phyloP scores from a whole-genome alignment of 306 rosid genomes.

The Casuarina cunninghamiana region DNA sequence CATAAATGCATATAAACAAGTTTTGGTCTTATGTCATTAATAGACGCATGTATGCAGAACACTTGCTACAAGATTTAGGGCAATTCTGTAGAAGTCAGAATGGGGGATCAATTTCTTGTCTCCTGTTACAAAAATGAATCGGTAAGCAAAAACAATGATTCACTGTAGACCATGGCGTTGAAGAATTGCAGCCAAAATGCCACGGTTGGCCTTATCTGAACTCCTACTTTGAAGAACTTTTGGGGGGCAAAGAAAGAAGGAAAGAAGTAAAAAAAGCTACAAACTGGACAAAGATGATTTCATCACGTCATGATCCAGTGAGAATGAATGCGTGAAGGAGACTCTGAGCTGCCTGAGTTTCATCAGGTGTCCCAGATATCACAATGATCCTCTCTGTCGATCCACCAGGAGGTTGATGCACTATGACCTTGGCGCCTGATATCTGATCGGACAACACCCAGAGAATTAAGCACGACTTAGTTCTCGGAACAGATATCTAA shows the following conservation, averaged over 20 bases:
- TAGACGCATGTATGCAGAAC: neutral
- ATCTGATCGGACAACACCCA: constrained; percentile 45
- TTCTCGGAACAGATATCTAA: neutral
- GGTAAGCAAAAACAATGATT: neutral
- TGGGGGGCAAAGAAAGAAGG: constrained; percentile 1
- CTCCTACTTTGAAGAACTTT: constrained; percentile 31
- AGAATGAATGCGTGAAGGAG: constrained; percentile 94
- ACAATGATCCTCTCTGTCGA: constrained; percentile 66
- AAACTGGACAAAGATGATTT: neutral
- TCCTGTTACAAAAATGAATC: constrained; percentile 5
- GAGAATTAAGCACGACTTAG: neutral
- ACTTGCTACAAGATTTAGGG: neutral
- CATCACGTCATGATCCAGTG: constrained; percentile 68
- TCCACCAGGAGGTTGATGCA: constrained; percentile 77
- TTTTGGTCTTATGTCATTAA: too few relatives aligned
- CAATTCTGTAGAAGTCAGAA: neutral
- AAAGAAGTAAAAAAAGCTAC: constrained; percentile 11
- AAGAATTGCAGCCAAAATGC: constrained; percentile 16
- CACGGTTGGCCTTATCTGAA: neutral
- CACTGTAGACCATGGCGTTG: neutral
- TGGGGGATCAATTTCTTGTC: constrained; percentile 3
- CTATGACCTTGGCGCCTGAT: constrained; percentile 87
- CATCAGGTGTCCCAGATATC: constrained; percentile 93
- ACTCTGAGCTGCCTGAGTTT: constrained; percentile 96
- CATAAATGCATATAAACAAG: too few relatives aligned